Base-by-base conservation (phyloP, 78 protist genomes). In the Thecamonas trahens region DNA sequence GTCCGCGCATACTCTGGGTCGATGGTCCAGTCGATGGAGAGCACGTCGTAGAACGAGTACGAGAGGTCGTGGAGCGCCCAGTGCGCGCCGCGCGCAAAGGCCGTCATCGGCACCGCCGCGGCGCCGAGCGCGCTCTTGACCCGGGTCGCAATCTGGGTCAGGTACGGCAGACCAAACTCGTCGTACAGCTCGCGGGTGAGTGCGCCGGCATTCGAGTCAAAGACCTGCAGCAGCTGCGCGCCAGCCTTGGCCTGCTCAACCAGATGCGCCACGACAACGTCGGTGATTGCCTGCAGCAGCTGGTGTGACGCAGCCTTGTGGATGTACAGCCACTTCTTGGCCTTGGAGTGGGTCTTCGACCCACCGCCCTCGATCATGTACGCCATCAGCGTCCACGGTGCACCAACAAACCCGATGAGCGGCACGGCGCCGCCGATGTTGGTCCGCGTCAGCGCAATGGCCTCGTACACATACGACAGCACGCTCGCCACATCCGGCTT, bases 311-410 rank as follows among this genome's bases (percentile, higher is more conserved):
- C 91, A 31, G 61, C 61, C n/a, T 74, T 71, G 61, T 80, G 5
- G 34, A 54, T 31, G 39, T 74, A 83, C 38, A 90, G 57, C 90
- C 89, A 90, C 7, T 34, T 18, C 52, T 85, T 81, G 39, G 87
- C 89, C 63, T 76, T 79, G 62, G 47, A 1, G 39, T 44, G 74
- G 14, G 71, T 68, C 55, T 67, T 65, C 50, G 60, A 60, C 64
- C 94, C 88, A 0, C 86, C 76, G 57, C 97, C 97, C 62, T 93
- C 95, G 32, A 87, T 70, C 55, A 86, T 77, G 83, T 93, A 93
- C 15, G 94, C 76, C 65, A 88, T 79, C 38, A 89, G 72, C 1
- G 97, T 93, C 90, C 89, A 93, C 24, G 91, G 94, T 34, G 84
- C 88, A n/a, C 78, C 72, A 7, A 66, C 61, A 42, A 87, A 87